phyloP scores from a whole-genome alignment of 192 early-diverging fungal genomes.

The Coemansia sp. region DNA sequence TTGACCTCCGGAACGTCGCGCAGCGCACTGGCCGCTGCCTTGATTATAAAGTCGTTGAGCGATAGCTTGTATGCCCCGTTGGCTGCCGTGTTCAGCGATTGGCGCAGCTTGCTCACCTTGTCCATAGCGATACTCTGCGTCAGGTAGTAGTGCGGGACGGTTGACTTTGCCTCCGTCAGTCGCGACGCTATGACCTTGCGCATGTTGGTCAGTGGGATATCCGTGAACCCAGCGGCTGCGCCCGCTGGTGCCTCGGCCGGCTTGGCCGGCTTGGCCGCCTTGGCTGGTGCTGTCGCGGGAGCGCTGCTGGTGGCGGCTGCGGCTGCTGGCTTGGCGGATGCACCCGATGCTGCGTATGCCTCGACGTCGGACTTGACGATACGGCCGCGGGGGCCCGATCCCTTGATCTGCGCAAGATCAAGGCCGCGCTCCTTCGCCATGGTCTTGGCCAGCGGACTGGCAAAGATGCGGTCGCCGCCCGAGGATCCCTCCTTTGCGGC shows the following conservation, averaged over 20 bases:
- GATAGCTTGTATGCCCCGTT: conserved; percentile 95
- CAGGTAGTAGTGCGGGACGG: conserved; percentile 75
- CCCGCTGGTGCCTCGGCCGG: conserved; percentile 13
- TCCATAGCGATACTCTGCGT: conserved; percentile 88
- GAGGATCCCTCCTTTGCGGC: conserved; percentile 15
- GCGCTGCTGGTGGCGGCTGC: conserved; percentile 33
- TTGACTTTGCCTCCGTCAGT: conserved; percentile 74
- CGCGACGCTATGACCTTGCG: conserved; percentile 79
- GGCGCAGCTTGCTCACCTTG: conserved; percentile 82
- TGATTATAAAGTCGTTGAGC: conserved; percentile 98
- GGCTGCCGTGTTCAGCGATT: conserved; percentile 80
- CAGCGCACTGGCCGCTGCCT: conserved; percentile 87
- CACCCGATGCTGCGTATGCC: conserved; percentile 48
- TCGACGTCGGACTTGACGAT: conserved; percentile 92
- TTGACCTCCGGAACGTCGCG: conserved; percentile 93
- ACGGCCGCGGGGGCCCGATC: conserved; percentile 87
- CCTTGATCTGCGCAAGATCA: conserved; percentile 72
- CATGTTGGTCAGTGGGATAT: conserved; percentile 75
- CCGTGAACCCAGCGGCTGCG: conserved; percentile 60
- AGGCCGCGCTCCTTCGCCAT: conserved; percentile 85
- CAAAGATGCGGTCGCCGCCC: conserved; percentile 68
- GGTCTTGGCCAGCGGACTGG: conserved; percentile 83
- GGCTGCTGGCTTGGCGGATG: conserved; percentile 33
- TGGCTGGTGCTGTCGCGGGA: conserved; percentile 34
- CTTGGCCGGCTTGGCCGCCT: conserved; percentile 52